These are phyloP conservation scores for Singerocomus rubriflavus DNA, from an alignment of 1,284 basidiomycete genomes.

Conservation along the genomic window DNA sequence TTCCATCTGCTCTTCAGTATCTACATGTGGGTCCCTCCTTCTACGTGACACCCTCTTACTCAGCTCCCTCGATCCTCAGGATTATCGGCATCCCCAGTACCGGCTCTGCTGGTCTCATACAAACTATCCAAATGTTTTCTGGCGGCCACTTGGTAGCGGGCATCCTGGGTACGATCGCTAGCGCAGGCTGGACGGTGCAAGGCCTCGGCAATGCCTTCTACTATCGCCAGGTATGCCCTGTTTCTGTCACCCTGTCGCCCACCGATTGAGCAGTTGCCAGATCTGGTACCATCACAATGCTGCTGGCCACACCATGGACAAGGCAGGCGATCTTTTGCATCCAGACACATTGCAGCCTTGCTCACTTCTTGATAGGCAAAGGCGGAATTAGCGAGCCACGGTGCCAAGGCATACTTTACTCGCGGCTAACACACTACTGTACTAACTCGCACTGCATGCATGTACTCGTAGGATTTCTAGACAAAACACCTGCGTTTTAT, in stretches of 20 bases:
- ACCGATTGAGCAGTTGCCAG: slow-evolving; percentile 38
- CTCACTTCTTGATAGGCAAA: slow-evolving; percentile 59
- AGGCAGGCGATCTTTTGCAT: slow-evolving; percentile 44
- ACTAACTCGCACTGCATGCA: slow-evolving; percentile 10
- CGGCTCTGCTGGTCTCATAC: slow-evolving; percentile 93
- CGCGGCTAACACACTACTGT: slow-evolving; percentile 49
- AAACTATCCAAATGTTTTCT: slow-evolving; percentile 81
- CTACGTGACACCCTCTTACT: slow-evolving; percentile 11
- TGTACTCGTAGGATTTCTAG: slow-evolving; percentile 19
- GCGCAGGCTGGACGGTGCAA: slow-evolving; percentile 86
- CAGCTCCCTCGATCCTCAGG: slow-evolving; percentile 46
- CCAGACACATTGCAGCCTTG: not conserved
- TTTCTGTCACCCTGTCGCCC: slow-evolving; percentile 6
- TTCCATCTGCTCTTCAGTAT: slow-evolving; percentile 90
- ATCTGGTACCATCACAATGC: slow-evolving; percentile 84
- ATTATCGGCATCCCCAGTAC: slow-evolving; percentile 88
- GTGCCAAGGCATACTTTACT: slow-evolving; percentile 85
- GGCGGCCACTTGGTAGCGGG: slow-evolving; percentile 65
- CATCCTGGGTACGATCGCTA: slow-evolving; percentile 76
- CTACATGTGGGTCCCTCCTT: slow-evolving; percentile 64
- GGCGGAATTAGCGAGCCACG: slow-evolving; percentile 79
- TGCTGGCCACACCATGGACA: slow-evolving; percentile 80
- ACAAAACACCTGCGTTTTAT: slow-evolving; percentile 1
- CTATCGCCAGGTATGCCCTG: slow-evolving; percentile 64
- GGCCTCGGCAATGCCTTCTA: slow-evolving; percentile 80